A percentile compares a stretch with the other conserved stretches of the same genome.
Evolutionary conservation across 2,329 filamentous ascomycete genomes (phyloP).

Genomic region (Paecilomyces dactylethromorphus): DNA sequence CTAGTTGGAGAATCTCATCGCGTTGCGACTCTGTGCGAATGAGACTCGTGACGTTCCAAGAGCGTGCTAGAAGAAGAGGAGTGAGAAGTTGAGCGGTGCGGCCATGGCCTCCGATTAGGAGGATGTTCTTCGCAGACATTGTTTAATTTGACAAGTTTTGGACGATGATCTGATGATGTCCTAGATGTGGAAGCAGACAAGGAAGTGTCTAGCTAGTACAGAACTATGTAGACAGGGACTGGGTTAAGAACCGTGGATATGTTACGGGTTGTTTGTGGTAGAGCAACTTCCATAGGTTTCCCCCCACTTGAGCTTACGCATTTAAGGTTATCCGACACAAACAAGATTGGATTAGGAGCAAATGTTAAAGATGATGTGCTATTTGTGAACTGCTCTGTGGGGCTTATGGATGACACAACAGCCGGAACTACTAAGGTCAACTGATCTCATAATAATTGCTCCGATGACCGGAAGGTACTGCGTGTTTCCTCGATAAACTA

Average conservation of each 20-base stretch:
- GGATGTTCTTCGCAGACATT: neutral
- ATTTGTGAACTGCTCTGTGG: neutral
- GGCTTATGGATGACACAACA: neutral
- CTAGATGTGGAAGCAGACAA: too few species aligned
- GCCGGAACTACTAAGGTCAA: neutral
- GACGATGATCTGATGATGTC: too few species aligned
- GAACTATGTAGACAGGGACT: too few species aligned
- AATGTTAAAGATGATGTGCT: too few species aligned
- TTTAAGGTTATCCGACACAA: neutral
- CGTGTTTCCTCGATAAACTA: too few species aligned
- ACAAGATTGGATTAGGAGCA: neutral
- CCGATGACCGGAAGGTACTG: too few species aligned
- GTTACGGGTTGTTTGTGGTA: neutral
- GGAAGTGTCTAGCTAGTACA: too few species aligned
- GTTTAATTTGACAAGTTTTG: neutral
- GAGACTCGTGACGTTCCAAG: neutral
- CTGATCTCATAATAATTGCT: too few species aligned
- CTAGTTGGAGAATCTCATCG: neutral
- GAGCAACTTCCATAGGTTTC: neutral
- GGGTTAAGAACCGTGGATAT: neutral
- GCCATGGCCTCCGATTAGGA: slow-evolving; percentile 2
- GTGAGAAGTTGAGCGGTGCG: slow-evolving; percentile 2
- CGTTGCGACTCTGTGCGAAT: neutral
- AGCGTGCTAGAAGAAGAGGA: neutral
- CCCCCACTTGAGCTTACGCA: neutral